These are phyloP conservation scores for Aspergillus latus DNA, from an alignment of 2,329 filamentous ascomycete genomes.

Conservation along the genomic window DNA sequence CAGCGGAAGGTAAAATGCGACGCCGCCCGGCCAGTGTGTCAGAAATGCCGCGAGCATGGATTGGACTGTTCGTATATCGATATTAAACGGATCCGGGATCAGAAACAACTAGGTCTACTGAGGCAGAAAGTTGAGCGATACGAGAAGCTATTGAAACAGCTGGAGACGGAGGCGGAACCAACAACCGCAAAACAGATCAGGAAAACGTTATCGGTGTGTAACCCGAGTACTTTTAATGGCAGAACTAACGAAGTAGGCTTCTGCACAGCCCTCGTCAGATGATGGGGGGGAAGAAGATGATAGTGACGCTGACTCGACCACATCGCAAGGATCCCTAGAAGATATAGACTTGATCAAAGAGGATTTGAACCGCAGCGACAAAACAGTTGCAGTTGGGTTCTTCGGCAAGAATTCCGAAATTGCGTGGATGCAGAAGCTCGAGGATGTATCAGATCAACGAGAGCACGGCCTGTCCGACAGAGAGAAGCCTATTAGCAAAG, in stretches of 20 bases:
- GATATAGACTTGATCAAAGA: slow-evolving; percentile 44
- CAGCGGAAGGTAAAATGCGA: slow-evolving; percentile 39
- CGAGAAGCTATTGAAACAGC: slow-evolving; percentile 28
- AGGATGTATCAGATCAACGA: slow-evolving; percentile 29
- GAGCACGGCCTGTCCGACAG: slow-evolving; percentile 9
- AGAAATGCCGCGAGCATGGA: slow-evolving; percentile 29
- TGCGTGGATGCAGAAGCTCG: slow-evolving; percentile 44
- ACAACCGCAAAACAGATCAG: slow-evolving; percentile 25
- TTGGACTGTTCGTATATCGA: slow-evolving; percentile 32
- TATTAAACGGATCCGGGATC: slow-evolving; percentile 38
- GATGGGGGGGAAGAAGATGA: slow-evolving; percentile 14
- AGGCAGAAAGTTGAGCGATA: slow-evolving; percentile 28
- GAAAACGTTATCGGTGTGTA: slow-evolving; percentile 21
- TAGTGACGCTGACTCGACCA: slow-evolving; percentile 24
- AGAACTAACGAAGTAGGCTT: slow-evolving; percentile 3
- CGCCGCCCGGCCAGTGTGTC: slow-evolving; percentile 29
- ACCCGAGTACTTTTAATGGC: neutral
- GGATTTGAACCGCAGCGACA: slow-evolving; percentile 42
- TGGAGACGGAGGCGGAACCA: slow-evolving; percentile 28
- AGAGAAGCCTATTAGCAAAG: slow-evolving; percentile 4
- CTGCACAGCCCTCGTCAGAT: slow-evolving; percentile 2
- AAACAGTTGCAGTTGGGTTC: slow-evolving; percentile 39
- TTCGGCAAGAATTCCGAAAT: slow-evolving; percentile 48
- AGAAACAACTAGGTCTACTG: slow-evolving; percentile 32
- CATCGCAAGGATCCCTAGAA: slow-evolving; percentile 40